Base-by-base conservation (phyloP, 371 early-diverging fungal genomes). In the Actinomortierella ambigua region DNA sequence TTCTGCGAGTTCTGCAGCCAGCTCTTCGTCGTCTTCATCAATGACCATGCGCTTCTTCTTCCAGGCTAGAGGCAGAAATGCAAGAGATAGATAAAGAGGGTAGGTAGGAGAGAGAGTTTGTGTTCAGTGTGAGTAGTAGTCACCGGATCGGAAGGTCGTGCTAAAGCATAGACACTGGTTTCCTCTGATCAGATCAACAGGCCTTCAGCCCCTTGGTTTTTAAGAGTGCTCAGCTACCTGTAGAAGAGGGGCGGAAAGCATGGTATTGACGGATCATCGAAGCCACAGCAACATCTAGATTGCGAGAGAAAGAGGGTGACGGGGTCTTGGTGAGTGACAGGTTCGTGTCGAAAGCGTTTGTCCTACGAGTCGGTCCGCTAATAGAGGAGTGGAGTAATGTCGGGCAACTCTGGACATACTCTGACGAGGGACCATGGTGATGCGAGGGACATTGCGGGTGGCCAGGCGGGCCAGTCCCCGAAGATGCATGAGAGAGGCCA, bases 21-120 rank as follows among this genome's bases (percentile, higher is more conserved):
- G 63, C 26, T 73, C 73, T 42, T 65, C 73, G 41, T 73, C 73
- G 22, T 73, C 73, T 48, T 66, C 73, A 15, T 73, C 73, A 53
- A 62, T 3, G 42, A 66, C n/a, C 1, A 66, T 66, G 23, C 65
- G 66, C 57, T 66, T 73, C 56, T 65, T 65, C 24, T 63, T 59
- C 63, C 66, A 66, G 28, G 27, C 50, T 7, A 26, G 67, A 65
- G 22, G n/a, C 22, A 34, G 34, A 34, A 34, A 34, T 48, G 48
- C 22, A 48, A 24, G 48, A 48, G 15, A 57, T 50, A 17, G 13
- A 18, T 22, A 27, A 24, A 5, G n/a, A 1, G 20, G 39, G 9
- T 53, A 20, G 5, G 18, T 5, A 39, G 1, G 39, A 51, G 11
- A 27, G 29, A 50, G 6, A 27, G 48, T 29, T 47, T 26, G 5